Conservation (phyloP, 192 early-diverging fungal species). For the Lobosporangium transversale region DNA sequence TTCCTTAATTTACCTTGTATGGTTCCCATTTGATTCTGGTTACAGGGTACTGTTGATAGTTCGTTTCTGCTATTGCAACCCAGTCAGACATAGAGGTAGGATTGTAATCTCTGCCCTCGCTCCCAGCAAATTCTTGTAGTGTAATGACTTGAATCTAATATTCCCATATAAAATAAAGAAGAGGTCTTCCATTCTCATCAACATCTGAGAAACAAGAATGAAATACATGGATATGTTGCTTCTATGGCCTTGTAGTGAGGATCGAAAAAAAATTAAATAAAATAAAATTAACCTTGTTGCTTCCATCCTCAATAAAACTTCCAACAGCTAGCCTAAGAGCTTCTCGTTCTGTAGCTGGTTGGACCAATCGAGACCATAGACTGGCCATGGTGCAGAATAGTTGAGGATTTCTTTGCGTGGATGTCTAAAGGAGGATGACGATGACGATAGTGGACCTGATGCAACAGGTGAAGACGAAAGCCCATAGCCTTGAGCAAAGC, state of each 20-base stretch:
- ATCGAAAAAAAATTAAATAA: no score
- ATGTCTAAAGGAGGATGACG: constrained; percentile 15
- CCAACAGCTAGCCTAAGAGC: constrained; percentile 87
- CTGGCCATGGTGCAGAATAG: constrained; percentile 83
- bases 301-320: constrained; percentile 78
- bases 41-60: constrained; percentile 85
- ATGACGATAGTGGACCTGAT: background rate
- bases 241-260: no score
- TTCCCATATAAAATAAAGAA: no score
- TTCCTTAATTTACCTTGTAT: constrained; percentile 69
- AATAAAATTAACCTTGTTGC: constrained; percentile 81
- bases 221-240: no score
- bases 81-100: constrained; percentile 68
- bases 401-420: constrained; percentile 78
- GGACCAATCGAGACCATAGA: constrained; percentile 92
- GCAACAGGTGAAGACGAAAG: constrained; percentile 10
- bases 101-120: constrained; percentile 41
- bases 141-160: constrained; percentile 76
- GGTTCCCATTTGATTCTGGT: constrained; percentile 94
- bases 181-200: no score
- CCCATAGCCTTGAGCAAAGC: constrained; percentile 40
- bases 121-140: constrained; percentile 60
- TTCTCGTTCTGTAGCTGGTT: constrained; percentile 69
- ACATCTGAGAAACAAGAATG: background rate
- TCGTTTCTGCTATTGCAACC: constrained; percentile 76